Evolutionary conservation across 805 yeast genomes (phyloP).

Genomic region (Schizosaccharomyces cryophilus): DNA sequence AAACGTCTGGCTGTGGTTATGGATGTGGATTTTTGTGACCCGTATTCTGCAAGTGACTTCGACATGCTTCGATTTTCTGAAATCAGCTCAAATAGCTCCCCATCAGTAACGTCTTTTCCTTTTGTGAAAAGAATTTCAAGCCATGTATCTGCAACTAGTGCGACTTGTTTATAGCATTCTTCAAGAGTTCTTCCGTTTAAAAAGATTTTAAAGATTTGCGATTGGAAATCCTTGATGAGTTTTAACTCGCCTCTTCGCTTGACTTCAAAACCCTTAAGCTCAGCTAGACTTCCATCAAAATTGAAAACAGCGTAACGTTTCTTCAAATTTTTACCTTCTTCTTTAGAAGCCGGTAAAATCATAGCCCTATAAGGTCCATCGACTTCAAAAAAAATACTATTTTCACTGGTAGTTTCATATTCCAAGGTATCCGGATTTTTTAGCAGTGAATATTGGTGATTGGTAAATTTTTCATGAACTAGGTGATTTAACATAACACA

Average conservation of each 20-base stretch:
- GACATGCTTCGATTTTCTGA: constrained; percentile 94
- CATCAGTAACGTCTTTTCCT: constrained; percentile 74
- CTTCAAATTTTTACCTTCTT: constrained; percentile 89
- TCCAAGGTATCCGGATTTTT: constrained; percentile 41
- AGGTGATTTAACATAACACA: constrained; percentile 87
- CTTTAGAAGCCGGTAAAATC: constrained; percentile 90
- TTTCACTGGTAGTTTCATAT: constrained; percentile 63
- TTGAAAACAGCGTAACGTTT: constrained; percentile 94
- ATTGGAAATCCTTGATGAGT: constrained; percentile 78
- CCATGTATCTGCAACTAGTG: constrained; percentile 87
- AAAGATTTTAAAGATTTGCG: constrained; percentile 77
- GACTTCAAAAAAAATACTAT: constrained; percentile 88
- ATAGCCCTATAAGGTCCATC: constrained; percentile 97
- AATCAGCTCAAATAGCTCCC: constrained; percentile 78
- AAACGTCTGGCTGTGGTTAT: constrained; percentile 83
- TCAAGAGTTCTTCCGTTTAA: constrained; percentile 62
- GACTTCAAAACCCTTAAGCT: constrained; percentile 85
- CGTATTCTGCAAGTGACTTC: constrained; percentile 71
- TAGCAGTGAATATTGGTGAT: constrained; percentile 77
- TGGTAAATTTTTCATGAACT: constrained; percentile 77
- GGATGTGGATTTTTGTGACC: constrained; percentile 72
- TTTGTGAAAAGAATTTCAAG: constrained; percentile 71
- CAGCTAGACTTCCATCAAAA: constrained; percentile 80
- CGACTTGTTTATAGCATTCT: constrained; percentile 68
- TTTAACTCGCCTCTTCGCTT: constrained; percentile 92